phyloP scores from a whole-genome alignment of 2,329 filamentous ascomycete species.

The Pseudogymnoascus sp. region DNA sequence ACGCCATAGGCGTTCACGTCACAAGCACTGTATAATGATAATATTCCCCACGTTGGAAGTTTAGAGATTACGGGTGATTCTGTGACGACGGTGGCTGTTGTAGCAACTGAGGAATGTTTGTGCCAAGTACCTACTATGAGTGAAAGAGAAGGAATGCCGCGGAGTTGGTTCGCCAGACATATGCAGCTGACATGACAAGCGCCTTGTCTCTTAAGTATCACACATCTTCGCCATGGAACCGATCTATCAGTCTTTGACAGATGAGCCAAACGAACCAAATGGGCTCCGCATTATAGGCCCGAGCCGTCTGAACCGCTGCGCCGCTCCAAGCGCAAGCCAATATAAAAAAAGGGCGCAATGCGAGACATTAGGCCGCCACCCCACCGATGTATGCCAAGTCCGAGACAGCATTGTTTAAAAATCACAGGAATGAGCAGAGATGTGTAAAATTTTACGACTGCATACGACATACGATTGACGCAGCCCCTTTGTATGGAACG shows the following conservation, averaged over 20 bases:
- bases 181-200: neutral
- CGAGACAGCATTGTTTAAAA: neutral
- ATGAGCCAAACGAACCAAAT: neutral
- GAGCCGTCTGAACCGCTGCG: neutral
- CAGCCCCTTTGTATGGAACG: neutral
- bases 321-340: neutral
- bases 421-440: neutral
- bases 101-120: neutral
- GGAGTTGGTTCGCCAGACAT: neutral
- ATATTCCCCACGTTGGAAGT: neutral
- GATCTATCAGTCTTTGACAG: neutral
- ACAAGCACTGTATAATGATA: conserved; percentile 4
- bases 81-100: neutral
- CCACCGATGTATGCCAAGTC: neutral
- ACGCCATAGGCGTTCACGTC: neutral
- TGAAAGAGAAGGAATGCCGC: neutral
- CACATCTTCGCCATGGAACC: neutral
- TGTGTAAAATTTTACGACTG: neutral
- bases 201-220: neutral
- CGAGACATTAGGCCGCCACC: neutral
- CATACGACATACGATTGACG: neutral
- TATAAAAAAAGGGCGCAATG: neutral
- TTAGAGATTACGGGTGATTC: neutral
- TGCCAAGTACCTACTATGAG: neutral
- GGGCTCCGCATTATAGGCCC: neutral